phyloP scores from a whole-genome alignment of 768 basidiomycete genomes.

The Auricularia sp. region DNA sequence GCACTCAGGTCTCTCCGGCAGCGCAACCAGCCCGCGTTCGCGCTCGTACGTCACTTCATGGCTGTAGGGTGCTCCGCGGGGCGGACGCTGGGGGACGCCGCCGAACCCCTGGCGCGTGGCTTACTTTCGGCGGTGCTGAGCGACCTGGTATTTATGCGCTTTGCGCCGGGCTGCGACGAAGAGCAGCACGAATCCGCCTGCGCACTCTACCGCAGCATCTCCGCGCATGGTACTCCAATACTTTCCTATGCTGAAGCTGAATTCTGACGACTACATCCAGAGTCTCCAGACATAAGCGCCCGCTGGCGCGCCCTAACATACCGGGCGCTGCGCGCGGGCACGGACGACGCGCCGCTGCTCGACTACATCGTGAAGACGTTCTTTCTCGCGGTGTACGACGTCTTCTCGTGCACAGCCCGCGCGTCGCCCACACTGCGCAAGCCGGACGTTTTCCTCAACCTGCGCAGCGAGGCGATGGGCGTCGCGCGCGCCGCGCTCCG shows the following conservation, averaged over 20 bases:
- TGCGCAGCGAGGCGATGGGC: not conserved
- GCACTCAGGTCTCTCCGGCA: not conserved
- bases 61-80: not conserved
- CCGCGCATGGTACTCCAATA: not conserved
- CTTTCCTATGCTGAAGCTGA: not conserved
- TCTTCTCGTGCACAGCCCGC: not conserved
- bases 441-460: not conserved
- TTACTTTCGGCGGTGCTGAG: not conserved
- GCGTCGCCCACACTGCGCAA: not conserved
- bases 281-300: not conserved
- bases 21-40: not conserved
- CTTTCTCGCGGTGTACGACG: not conserved
- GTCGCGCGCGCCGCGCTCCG: not conserved
- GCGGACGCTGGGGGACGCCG: not conserved
- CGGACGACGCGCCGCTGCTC: not conserved
- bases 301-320: not conserved
- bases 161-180: not conserved
- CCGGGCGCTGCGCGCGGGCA: not conserved
- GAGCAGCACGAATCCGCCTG: not conserved
- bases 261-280: not conserved
- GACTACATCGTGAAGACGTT: not conserved
- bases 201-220: not conserved
- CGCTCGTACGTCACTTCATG: not conserved
- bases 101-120: not conserved
- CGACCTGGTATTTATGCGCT: not conserved